Evolutionary conservation across 139 green algal species (phyloP).

Genomic region (Spirogloea muscicola): DNA sequence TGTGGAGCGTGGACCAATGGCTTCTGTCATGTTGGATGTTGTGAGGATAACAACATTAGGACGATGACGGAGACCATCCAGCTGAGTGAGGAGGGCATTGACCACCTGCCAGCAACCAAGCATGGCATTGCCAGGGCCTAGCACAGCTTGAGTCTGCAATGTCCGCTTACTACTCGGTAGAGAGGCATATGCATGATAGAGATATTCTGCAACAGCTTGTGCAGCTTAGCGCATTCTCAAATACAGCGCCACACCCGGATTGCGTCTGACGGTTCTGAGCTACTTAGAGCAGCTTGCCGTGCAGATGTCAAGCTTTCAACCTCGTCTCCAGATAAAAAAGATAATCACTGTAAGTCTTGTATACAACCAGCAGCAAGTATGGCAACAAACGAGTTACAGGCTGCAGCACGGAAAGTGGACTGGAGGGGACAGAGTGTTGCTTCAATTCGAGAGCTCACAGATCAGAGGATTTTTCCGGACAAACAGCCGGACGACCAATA

Average conservation of each 20-base stretch:
- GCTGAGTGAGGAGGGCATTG: slow-evolving; percentile 92
- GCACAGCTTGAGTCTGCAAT: no score
- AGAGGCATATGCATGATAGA: not conserved
- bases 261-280: slow-evolving; percentile 83
- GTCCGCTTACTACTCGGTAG: not conserved
- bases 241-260: slow-evolving; percentile 53
- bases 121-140: no score
- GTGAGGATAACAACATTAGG: slow-evolving; percentile 80
- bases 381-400: not conserved
- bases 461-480: not conserved
- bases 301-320: slow-evolving; percentile 79
- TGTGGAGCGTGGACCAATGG: no score
- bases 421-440: no score
- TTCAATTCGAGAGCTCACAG: no score
- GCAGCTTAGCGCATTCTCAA: not conserved
- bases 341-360: not conserved
- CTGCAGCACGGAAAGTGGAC: no score
- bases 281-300: slow-evolving; percentile 63
- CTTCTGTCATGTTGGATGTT: slow-evolving; percentile 82
- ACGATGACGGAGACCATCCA: slow-evolving; percentile 77
- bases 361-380: not conserved
- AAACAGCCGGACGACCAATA: not conserved
- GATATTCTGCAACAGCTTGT: not conserved
- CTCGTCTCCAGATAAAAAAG: slow-evolving; percentile 42
- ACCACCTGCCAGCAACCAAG: slow-evolving; percentile 56